These are phyloP conservation scores for Podochytrium sp. DNA, from an alignment of 192 early-diverging fungal genomes.

Conservation along the genomic window DNA sequence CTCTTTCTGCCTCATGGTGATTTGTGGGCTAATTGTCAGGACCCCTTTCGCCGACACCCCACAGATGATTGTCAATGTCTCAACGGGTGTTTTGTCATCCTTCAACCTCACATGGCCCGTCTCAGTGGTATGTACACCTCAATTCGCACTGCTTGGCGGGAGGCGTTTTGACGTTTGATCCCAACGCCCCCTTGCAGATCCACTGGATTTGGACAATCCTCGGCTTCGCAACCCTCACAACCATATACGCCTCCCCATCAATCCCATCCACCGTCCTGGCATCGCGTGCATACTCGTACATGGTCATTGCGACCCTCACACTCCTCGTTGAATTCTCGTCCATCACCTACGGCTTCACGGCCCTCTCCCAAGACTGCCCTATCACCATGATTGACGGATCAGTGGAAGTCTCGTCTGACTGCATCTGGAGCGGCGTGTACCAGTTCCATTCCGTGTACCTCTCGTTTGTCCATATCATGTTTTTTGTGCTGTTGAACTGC, in stretches of 20 bases:
- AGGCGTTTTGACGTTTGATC: too few relatives aligned
- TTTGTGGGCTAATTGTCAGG: not conserved
- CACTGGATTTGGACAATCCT: conserved; percentile 27
- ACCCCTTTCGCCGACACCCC: not conserved
- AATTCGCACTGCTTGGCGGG: not conserved
- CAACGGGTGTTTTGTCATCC: conserved; percentile 13
- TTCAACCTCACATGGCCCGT: conserved; percentile 2
- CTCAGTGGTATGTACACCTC: not conserved
- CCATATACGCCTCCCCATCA: not conserved
- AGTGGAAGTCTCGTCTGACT: not conserved
- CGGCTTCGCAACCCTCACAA: conserved; percentile 9
- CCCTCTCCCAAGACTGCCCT: not conserved
- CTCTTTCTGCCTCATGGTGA: not conserved
- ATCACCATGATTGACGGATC: not conserved
- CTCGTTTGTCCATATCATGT: conserved; percentile 29
- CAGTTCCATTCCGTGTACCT: conserved; percentile 30
- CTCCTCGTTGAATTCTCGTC: not conserved
- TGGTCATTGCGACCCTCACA: not conserved
- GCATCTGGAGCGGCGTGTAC: conserved; percentile 21
- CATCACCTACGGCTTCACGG: not conserved
- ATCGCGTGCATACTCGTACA: conserved; percentile 2
- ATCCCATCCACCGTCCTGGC: not conserved
- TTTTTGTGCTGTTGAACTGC: conserved; percentile 27
- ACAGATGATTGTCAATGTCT: conserved; percentile 23
- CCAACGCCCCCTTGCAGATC: not conserved